phyloP scores from a whole-genome alignment of 2,329 filamentous ascomycete genomes.

The Aspergillus aculeatinus region DNA sequence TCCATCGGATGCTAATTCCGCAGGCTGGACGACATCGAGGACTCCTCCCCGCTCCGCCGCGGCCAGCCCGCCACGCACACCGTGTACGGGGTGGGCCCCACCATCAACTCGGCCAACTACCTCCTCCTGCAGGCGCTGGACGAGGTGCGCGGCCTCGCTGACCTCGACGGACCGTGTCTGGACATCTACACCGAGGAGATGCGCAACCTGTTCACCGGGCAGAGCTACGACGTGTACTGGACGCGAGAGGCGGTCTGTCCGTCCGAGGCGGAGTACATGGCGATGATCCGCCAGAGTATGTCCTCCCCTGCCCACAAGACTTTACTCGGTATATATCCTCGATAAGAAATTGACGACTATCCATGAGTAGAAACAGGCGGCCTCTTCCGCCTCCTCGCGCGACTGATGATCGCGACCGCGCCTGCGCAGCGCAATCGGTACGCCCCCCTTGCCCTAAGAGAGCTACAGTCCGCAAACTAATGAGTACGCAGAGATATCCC shows the following conservation, averaged over 20 bases:
- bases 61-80: conserved; percentile 45
- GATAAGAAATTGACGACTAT: not conserved
- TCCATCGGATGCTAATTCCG: not conserved
- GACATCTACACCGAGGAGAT: conserved; percentile 40
- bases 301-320: too few relatives aligned
- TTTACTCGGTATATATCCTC: not conserved
- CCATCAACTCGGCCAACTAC: conserved; percentile 50
- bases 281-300: conserved; percentile 41
- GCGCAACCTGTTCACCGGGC: conserved; percentile 40
- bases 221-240: conserved; percentile 45
- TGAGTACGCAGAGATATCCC: conserved; percentile 20
- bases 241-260: conserved; percentile 37
- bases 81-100: conserved; percentile 45
- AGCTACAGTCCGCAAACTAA: not conserved
- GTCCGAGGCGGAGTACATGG: conserved; percentile 40
- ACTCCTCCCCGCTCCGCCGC: conserved; percentile 42
- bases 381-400: conserved; percentile 38
- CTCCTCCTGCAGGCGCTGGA: conserved; percentile 41
- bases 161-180: conserved; percentile 26
- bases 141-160: conserved; percentile 32
- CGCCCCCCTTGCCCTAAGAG: not conserved
- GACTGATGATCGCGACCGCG: conserved; percentile 38
- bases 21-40: conserved; percentile 48
- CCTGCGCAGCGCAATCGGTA: conserved; percentile 10
- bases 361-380: conserved; percentile 35